A percentile compares a stretch with the other conserved stretches of the same genome.
Evolutionary conservation across 768 basidiomycete genomes (phyloP).

Genomic region (Naganishia vaughanmartiniae): DNA sequence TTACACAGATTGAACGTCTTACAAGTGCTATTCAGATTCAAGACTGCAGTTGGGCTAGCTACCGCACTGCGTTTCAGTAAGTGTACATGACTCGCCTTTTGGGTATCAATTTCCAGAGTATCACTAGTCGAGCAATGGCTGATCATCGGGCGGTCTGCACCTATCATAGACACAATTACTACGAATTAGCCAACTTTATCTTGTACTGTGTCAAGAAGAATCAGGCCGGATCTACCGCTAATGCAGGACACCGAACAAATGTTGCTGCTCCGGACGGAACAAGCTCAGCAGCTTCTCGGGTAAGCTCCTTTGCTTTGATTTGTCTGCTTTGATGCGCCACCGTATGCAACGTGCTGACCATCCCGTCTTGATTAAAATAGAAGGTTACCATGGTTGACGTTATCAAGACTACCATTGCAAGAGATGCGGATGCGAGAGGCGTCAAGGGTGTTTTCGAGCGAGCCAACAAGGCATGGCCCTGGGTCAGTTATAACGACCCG

Average conservation of each 20-base stretch:
- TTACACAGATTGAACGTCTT: conserved; percentile 19
- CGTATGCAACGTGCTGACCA: neutral
- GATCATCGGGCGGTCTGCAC: neutral
- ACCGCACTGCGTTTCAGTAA: conserved; percentile 7
- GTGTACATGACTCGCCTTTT: neutral
- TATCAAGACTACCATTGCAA: neutral
- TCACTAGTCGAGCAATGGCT: neutral
- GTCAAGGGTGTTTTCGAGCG: conserved; percentile 25
- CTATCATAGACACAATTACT: conserved; percentile 3
- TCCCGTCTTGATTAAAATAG: neutral
- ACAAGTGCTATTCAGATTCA: conserved; percentile 3
- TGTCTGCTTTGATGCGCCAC: neutral
- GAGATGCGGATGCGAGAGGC: neutral
- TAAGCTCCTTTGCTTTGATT: neutral
- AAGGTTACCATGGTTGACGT: conserved; percentile 9
- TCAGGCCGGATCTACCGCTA: neutral
- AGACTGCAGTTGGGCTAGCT: conserved; percentile 5
- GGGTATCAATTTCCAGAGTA: neutral
- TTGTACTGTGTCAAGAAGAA: conserved; percentile 19
- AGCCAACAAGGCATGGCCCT: conserved; percentile 27
- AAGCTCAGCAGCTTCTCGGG: neutral
- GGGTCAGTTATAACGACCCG: neutral
- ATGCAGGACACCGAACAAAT: neutral
- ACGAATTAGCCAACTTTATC: conserved; percentile 20
- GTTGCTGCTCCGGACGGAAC: neutral